phyloP scores from a whole-genome alignment of 2,329 filamentous ascomycete genomes.

The Penicillium fuscoglaucum region DNA sequence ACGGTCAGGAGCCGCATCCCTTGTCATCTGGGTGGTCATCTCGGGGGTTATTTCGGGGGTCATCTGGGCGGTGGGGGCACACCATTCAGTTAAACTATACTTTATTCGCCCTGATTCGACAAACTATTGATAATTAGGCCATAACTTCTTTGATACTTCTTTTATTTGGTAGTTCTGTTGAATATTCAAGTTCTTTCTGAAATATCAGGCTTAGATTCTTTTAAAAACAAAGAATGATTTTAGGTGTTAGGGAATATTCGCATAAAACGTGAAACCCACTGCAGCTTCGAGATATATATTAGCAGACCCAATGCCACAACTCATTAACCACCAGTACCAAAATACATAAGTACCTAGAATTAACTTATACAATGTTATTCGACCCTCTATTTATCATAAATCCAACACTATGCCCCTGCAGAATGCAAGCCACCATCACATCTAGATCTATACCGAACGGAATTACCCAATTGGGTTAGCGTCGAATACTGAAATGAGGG shows the following conservation, averaged over 20 bases:
- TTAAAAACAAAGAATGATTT: fast-evolving
- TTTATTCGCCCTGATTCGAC: no score
- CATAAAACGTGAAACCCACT: fast-evolving
- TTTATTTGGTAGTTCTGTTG: background rate
- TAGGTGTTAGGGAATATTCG: background rate
- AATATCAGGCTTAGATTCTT: background rate
- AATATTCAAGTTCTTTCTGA: background rate
- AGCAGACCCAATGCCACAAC: no score
- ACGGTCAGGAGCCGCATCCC: background rate
- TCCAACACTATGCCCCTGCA: background rate
- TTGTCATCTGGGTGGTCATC: background rate
- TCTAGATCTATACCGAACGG: background rate
- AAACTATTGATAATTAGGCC: background rate
- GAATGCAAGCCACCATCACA: background rate
- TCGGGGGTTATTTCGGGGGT: background rate
- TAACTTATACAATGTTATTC: background rate
- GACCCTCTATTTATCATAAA: background rate
- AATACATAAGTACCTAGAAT: no score
- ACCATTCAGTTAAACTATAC: background rate
- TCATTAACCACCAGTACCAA: background rate
- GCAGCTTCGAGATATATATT: background rate
- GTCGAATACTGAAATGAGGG: background rate
- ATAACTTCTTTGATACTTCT: background rate
- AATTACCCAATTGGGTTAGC: background rate
- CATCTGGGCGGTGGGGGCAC: background rate